These are phyloP conservation scores for Phalaenopsis aphrodite DNA, from an alignment of 106 monocot species.

Conservation along the genomic window DNA sequence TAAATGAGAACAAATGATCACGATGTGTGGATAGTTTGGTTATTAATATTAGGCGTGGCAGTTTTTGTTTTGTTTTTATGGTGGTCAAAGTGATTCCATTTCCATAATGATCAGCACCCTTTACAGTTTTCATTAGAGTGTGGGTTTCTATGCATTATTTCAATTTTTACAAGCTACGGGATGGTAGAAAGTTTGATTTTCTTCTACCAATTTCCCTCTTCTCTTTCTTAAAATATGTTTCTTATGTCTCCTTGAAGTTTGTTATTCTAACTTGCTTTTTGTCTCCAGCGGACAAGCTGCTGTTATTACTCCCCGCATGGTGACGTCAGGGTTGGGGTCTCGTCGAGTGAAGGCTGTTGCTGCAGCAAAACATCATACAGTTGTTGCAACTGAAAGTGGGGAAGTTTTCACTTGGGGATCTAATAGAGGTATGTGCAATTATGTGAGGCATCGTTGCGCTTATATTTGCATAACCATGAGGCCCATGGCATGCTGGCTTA, in stretches of 20 bases:
- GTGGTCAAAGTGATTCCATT: neutral
- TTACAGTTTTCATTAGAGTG: neutral
- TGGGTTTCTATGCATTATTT: neutral
- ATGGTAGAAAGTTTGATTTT: neutral
- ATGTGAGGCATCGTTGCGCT: neutral
- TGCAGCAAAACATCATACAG: conserved; percentile 95
- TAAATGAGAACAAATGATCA: neutral
- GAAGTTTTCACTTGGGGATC: conserved; percentile 98
- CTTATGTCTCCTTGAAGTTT: neutral
- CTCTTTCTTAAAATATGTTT: neutral
- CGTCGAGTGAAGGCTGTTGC: conserved; percentile 68
- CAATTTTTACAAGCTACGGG: neutral
- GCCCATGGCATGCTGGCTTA: neutral
- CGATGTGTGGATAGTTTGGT: neutral
- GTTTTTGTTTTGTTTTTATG: neutral
- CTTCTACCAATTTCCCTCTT: neutral
- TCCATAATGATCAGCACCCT: neutral
- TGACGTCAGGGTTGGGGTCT: conserved; percentile 60
- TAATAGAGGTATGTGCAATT: conserved; percentile 67
- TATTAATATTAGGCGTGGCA: neutral
- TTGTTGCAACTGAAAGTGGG: conserved; percentile 86
- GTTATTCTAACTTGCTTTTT: conserved; percentile 9
- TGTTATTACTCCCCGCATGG: conserved; percentile 86
- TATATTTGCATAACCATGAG: neutral
- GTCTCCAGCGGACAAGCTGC: conserved; percentile 89